These are phyloP conservation scores for Chernovozyma sophiae-reginae DNA, from an alignment of 1,139 yeast species.

Conservation along the genomic window DNA sequence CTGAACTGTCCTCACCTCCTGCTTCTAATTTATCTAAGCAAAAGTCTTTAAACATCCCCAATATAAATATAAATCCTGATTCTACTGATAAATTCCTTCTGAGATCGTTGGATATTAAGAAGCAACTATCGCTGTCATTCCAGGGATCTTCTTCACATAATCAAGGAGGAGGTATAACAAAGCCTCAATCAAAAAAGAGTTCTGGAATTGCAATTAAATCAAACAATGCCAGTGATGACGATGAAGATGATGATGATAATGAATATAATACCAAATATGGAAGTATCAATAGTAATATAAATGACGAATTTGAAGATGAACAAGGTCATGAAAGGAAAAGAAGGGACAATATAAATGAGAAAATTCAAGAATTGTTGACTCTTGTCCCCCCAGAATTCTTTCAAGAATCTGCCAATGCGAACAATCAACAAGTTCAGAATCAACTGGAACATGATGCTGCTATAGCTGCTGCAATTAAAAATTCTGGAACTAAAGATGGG, in stretches of 20 bases:
- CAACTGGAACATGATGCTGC: constrained; percentile 22
- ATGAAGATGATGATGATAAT: constrained; percentile 27
- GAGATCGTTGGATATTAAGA: constrained; percentile 35
- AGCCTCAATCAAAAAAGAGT: constrained; percentile 39
- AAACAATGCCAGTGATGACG: constrained; percentile 26
- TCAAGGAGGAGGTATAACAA: constrained; percentile 33
- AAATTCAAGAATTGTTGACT: constrained; percentile 74
- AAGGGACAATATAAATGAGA: constrained; percentile 84
- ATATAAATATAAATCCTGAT: constrained; percentile 27
- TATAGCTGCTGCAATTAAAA: constrained; percentile 34
- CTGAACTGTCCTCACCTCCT: constrained; percentile 16
- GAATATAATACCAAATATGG: constrained; percentile 28
- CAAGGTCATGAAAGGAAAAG: constrained; percentile 60
- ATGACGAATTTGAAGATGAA: constrained; percentile 28
- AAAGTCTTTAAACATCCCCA: constrained; percentile 22
- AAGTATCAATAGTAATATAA: background rate
- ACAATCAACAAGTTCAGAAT: constrained; percentile 5
- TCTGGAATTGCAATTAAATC: constrained; percentile 29
- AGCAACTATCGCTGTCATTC: constrained; percentile 40
- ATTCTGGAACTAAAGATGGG: constrained; percentile 76
- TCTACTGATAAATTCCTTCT: constrained; percentile 26
- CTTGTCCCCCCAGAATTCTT: constrained; percentile 66
- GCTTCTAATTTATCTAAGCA: constrained; percentile 14
- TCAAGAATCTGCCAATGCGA: constrained; percentile 15
- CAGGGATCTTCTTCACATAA: constrained; percentile 18